Percentiles rank a stretch among this genome's conserved stretches.
Evolutionary conservation across 1,284 basidiomycete genomes (phyloP).

Genomic region (Ganoderma sp.): DNA sequence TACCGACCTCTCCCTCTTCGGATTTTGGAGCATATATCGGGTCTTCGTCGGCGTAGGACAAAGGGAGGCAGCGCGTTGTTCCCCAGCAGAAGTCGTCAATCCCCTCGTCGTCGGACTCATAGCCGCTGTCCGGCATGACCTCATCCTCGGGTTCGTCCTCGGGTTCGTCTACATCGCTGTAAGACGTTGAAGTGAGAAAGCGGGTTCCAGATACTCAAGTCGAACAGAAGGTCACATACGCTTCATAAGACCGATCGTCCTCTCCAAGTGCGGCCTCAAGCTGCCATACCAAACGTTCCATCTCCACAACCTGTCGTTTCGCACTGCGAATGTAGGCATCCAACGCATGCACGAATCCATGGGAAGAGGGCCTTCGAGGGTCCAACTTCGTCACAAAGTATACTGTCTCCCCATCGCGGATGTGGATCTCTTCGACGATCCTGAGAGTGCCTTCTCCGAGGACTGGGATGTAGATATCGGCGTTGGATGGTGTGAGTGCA

Average conservation of each 20-base stretch:
- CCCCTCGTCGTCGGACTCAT: background rate
- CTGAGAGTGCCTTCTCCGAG: background rate
- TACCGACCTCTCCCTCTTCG: background rate
- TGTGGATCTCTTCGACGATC: background rate
- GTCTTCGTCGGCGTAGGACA: background rate
- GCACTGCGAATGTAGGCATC: background rate
- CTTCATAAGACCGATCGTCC: background rate
- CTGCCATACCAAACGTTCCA: slow-evolving; percentile 2
- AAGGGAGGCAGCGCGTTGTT: background rate
- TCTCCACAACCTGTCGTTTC: background rate
- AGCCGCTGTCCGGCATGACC: background rate
- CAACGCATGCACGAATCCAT: background rate
- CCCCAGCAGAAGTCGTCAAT: background rate
- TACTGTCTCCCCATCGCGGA: background rate
- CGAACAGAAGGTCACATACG: background rate
- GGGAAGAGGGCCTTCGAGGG: background rate
- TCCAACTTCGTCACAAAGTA: background rate
- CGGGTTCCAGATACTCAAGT: no score
- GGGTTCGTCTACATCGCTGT: background rate
- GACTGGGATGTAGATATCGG: background rate
- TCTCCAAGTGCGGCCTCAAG: background rate
- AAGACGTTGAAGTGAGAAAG: background rate
- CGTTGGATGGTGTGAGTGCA: background rate
- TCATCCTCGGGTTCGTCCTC: background rate
- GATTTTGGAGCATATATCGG: background rate